Conservation (phyloP, 78 protist genomes). For the Guillardia theta region DNA sequence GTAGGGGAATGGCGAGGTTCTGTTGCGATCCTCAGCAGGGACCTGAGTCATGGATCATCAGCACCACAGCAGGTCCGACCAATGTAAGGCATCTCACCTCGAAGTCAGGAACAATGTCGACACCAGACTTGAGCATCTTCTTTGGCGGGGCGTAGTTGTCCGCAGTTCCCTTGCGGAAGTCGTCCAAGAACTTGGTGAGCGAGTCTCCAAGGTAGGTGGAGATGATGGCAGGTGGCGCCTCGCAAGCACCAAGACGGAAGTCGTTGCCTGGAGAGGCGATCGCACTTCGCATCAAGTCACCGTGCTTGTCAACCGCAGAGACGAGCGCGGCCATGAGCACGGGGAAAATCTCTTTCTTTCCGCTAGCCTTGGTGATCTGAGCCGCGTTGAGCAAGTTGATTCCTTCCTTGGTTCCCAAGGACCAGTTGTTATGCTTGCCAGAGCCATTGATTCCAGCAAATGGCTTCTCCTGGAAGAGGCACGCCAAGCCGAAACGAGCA, state of each 20-base stretch:
- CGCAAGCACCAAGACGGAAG: slow-evolving; percentile 88
- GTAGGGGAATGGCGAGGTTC: slow-evolving; percentile 93
- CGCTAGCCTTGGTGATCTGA: slow-evolving; percentile 36
- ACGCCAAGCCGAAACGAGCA: slow-evolving; percentile 50
- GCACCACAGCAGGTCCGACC: background rate
- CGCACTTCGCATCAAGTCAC: slow-evolving; percentile 69
- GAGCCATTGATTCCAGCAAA: slow-evolving; percentile 87
- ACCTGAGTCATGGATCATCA: too few species aligned
- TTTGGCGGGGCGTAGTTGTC: slow-evolving; percentile 36
- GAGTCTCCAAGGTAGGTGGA: slow-evolving; percentile 82
- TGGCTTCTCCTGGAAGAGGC: slow-evolving; percentile 92
- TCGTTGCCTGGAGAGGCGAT: slow-evolving; percentile 74
- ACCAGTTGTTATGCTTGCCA: slow-evolving; percentile 94
- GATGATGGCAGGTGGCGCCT: slow-evolving; percentile 95
- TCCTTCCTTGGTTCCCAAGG: slow-evolving; percentile 63
- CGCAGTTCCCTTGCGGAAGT: background rate
- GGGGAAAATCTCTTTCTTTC: slow-evolving; percentile 33
- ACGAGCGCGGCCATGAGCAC: slow-evolving; percentile 52
- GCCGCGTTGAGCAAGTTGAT: slow-evolving; percentile 66
- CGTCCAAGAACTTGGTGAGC: slow-evolving; percentile 48
- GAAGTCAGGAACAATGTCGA: slow-evolving; percentile 44
- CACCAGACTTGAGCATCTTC: background rate
- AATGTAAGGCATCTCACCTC: background rate
- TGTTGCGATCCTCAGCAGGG: slow-evolving; percentile 89
- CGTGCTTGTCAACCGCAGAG: slow-evolving; percentile 47